Base-by-base conservation (phyloP, 768 basidiomycete genomes). In the Pleurotus platypus region DNA sequence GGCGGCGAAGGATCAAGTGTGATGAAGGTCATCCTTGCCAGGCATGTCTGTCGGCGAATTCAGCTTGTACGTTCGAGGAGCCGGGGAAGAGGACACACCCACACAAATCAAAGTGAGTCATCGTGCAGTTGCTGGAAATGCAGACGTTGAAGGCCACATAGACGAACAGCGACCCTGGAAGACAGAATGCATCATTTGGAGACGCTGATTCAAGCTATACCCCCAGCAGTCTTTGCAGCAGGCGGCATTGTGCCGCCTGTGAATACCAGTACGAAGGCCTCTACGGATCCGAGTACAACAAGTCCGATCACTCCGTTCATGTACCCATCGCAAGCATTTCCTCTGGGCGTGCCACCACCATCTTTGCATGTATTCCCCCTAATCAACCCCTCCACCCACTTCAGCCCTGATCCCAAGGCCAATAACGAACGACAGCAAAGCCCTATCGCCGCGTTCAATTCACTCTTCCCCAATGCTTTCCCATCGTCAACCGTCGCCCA, bases 1-100 rank as follows among this genome's bases (percentile, higher is more conserved):
- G 90, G 16, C 88, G 90, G 55, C 78, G 91, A 64, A 76, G 91
- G 65, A 93, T 93, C 68, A 90, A 90, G 64, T 93, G 91, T 66
- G 91, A 93, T 63, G 91, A 93, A 68, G 91, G 91, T 0, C 90
- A 92, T 66, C 91, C 91, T 35, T 93, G 90, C 69, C 89, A 92
- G 71, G 89, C 90, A 11, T 93, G 91, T 69, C 70, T 92, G n/a
- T 86, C 87, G 5, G 88, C 90, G 9, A 88, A 80, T 64, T 90
- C 90, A 2, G 74, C 87, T 6, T 93, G 91, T 61, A 92, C 91
- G 0, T 92, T 92, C 64, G 91, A 92, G 69, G 91, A 92, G 70
- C 87, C 89, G 2, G 89, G 90, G 2, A 93, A 93, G 74, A 77
- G 90, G 57, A 87, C 86, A 1, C 89, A 92, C 66, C 89, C 90